Conservation (phyloP, 1,284 basidiomycete genomes). For the Hemileia vastatrix region DNA sequence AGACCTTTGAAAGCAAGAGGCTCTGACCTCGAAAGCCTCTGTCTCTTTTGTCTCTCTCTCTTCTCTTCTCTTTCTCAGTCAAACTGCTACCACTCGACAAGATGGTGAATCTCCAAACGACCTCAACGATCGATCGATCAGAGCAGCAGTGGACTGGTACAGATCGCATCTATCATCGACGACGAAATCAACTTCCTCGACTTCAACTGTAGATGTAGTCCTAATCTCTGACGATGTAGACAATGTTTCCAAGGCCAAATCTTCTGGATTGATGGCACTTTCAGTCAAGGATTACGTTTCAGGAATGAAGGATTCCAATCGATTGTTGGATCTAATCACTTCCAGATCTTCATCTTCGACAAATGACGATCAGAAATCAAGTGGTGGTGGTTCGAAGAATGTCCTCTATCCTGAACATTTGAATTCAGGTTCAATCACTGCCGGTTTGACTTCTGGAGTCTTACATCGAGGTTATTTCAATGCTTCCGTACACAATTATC, state of each 20-base stretch:
- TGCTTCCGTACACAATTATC: slow-evolving; percentile 41
- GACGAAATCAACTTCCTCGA: slow-evolving; percentile 13
- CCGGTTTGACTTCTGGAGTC: slow-evolving; percentile 36
- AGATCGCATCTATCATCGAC: too few species aligned
- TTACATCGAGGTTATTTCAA: slow-evolving; percentile 40
- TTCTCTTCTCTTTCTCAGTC: slow-evolving; percentile 2
- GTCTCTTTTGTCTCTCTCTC: background rate
- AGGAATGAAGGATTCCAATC: slow-evolving; percentile 31
- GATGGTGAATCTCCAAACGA: slow-evolving; percentile 40
- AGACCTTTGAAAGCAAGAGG: too few species aligned
- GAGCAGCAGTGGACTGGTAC: slow-evolving; percentile 38
- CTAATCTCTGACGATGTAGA: slow-evolving; percentile 42
- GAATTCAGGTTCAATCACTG: slow-evolving; percentile 31
- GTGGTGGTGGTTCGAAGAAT: background rate
- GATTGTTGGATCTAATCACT: slow-evolving; percentile 38
- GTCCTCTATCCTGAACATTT: slow-evolving; percentile 38
- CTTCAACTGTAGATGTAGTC: slow-evolving; percentile 32
- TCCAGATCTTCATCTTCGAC: slow-evolving; percentile 28
- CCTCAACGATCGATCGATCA: slow-evolving; percentile 40
- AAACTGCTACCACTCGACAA: slow-evolving; percentile 31
- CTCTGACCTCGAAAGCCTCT: background rate
- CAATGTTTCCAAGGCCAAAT: slow-evolving; percentile 35
- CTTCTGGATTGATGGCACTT: too few species aligned
- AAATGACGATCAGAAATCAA: background rate
- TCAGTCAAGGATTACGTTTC: slow-evolving; percentile 40